phyloP scores from a whole-genome alignment of 1,139 yeast species.

The Debaryomyces singareniensis region DNA sequence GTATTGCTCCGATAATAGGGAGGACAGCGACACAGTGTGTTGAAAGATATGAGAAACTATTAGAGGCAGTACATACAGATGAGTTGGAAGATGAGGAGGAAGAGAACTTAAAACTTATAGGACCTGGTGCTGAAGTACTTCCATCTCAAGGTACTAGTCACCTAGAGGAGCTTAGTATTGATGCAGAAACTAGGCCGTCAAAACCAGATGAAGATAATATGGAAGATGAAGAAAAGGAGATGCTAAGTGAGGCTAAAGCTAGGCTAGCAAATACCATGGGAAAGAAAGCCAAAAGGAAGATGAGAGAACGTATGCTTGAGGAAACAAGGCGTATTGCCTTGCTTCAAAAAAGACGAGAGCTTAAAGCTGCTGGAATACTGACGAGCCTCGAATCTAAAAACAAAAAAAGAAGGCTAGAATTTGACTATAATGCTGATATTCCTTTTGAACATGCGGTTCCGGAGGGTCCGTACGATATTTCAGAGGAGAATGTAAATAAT shows the following conservation, averaged over 20 bases:
- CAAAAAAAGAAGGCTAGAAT: conserved; percentile 47
- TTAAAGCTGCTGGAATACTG: conserved; percentile 79
- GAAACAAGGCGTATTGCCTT: conserved; percentile 71
- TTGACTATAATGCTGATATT: conserved; percentile 79
- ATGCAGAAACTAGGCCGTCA: conserved; percentile 80
- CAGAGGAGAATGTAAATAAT: conserved; percentile 47
- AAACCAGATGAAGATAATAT: conserved; percentile 72
- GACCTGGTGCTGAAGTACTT: conserved; percentile 53
- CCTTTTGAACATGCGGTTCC: conserved; percentile 75
- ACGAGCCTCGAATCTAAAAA: conserved; percentile 46
- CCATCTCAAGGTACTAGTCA: conserved; percentile 35
- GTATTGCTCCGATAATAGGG: conserved; percentile 74
- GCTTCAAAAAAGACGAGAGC: conserved; percentile 75
- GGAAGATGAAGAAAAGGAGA: conserved; percentile 86
- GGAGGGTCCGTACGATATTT: conserved; percentile 63
- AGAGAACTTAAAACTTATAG: conserved; percentile 33
- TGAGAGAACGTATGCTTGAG: conserved; percentile 72
- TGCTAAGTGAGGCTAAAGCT: conserved; percentile 91
- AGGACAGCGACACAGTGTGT: conserved; percentile 85
- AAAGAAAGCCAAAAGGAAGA: conserved; percentile 87
- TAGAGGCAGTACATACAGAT: conserved; percentile 47
- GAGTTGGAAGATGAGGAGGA: conserved; percentile 17
- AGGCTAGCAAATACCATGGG: conserved; percentile 91
- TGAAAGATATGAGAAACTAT: conserved; percentile 74
- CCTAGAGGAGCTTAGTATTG: conserved; percentile 56